phyloP scores from a whole-genome alignment of 192 early-diverging fungal species.

The Podila epicladia region DNA sequence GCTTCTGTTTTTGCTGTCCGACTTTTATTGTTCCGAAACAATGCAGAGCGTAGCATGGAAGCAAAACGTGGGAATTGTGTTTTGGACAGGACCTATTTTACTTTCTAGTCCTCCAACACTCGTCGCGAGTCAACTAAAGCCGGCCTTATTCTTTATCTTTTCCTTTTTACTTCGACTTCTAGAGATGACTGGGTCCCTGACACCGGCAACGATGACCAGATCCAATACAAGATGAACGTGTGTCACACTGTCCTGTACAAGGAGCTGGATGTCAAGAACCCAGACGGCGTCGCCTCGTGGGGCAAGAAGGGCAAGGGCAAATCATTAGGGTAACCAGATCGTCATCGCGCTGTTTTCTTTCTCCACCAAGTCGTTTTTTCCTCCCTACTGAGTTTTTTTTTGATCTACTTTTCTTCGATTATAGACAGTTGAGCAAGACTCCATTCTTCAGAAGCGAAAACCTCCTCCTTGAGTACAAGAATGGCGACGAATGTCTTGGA shows the following conservation, averaged over 20 bases:
- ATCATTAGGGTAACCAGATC: constrained; percentile 36
- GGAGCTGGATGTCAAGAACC: constrained; percentile 38
- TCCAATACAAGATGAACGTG: constrained; percentile 29
- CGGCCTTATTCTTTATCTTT: not conserved
- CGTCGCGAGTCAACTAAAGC: not conserved
- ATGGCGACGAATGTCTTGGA: constrained; percentile 25
- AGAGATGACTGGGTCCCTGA: constrained; percentile 41
- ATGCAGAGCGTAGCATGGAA: not conserved
- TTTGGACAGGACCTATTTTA: not conserved
- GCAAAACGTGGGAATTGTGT: not conserved
- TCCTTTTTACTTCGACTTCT: not conserved
- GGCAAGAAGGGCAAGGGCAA: constrained; percentile 38
- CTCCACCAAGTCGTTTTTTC: not conserved
- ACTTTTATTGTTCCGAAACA: not conserved
- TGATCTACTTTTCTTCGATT: not conserved
- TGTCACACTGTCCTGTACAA: constrained; percentile 30
- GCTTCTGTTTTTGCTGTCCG: too few species aligned
- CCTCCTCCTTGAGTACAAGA: constrained; percentile 34
- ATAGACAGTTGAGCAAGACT: constrained; percentile 33
- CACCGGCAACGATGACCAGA: constrained; percentile 21
- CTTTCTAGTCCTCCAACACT: not conserved
- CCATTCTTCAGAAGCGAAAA: constrained; percentile 44
- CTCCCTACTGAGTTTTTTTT: not conserved
- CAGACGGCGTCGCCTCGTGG: constrained; percentile 35
- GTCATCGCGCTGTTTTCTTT: not conserved